Conservation (phyloP, 148 eudicot genomes). For the Oxyria digyna region DNA sequence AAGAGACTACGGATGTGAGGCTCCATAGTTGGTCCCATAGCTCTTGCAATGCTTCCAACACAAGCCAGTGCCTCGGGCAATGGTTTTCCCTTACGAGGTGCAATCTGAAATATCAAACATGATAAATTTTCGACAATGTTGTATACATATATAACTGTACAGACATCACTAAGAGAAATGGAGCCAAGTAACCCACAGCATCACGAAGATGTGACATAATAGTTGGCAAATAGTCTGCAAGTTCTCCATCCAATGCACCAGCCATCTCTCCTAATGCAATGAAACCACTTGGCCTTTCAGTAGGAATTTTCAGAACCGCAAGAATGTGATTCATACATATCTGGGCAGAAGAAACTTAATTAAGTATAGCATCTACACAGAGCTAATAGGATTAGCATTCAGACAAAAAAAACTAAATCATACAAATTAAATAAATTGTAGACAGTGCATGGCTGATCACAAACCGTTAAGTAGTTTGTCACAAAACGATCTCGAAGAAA, state of each 20-base stretch:
- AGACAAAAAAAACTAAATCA: neutral
- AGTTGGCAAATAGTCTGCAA: constrained; percentile 89
- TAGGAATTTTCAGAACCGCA: constrained; percentile 82
- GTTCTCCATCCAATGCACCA: constrained; percentile 97
- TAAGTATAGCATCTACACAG: neutral
- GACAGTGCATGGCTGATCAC: constrained; percentile 14
- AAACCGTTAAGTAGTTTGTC: constrained; percentile 76
- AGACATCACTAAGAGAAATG: neutral
- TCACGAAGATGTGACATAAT: constrained; percentile 88
- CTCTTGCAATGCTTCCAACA: constrained; percentile 87
- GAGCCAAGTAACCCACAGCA: constrained; percentile 45
- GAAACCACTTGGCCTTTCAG: constrained; percentile 92
- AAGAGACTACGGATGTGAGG: constrained; percentile 72
- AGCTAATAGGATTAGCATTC: neutral
- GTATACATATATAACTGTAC: neutral
- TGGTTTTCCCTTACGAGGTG: constrained; percentile 96
- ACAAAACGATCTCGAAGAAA: constrained; percentile 97
- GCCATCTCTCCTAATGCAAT: constrained; percentile 99
- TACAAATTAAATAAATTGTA: neutral
- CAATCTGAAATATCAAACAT: constrained; percentile 44
- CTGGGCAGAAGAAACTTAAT: constrained; percentile 20
- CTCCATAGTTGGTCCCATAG: constrained; percentile 87
- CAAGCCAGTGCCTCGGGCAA: constrained; percentile 93
- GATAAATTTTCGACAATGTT: neutral
- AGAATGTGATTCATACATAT: constrained; percentile 98